Base-by-base conservation (phyloP, 352 stramenopile genomes). In the Phytophthora colocasiae region DNA sequence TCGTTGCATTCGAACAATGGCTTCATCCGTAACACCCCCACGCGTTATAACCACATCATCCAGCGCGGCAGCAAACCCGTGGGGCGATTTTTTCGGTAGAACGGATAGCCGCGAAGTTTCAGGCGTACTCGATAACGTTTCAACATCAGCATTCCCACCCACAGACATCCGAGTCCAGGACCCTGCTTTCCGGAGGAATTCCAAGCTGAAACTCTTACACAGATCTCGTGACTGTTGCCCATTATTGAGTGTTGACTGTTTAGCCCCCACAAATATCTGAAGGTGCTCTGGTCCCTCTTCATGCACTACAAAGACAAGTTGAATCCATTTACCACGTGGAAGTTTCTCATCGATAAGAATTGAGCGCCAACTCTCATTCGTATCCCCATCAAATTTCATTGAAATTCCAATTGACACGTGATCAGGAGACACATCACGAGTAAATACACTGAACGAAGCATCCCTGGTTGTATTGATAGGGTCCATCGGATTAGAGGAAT, bases 11-110 rank as follows among this genome's bases (percentile, higher is more conserved):
- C 55, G 72, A 0, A n/a, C 1, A 53, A 77, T 58, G 8, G 53
- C 55, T 29, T 65, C 34, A 0, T 72, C 63, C 0, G 29, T 15
- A 44, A 80, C 22, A 26, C 17, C 5, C 0, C 17, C 27, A 31
- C 22, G 22, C 5, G 65, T 34, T 32, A 84, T 39, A 38, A 65
- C 38, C 6, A 83, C 40, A 66, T 86, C 75, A 11, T 86, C 75
- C 17, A 86, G 15, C 17, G 76, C 51, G 7, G 53, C 65, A 49
- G 39, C 26, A 50, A 78, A 75, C 12, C 43, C 39, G 5, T 66
- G 26, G 11, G 26, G 36, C 6, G n/a, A 9, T 22, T 46, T 66
- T 58, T 66, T 59, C 2, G 34, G 17, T 26, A 50, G 3, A 15
- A 45, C 39, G 19, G 44, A 49, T 49, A 61, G 29, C 54, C 40